Evolutionary conservation across 352 stramenopile species (phyloP).

Genomic region (Pythium brachiatum): DNA sequence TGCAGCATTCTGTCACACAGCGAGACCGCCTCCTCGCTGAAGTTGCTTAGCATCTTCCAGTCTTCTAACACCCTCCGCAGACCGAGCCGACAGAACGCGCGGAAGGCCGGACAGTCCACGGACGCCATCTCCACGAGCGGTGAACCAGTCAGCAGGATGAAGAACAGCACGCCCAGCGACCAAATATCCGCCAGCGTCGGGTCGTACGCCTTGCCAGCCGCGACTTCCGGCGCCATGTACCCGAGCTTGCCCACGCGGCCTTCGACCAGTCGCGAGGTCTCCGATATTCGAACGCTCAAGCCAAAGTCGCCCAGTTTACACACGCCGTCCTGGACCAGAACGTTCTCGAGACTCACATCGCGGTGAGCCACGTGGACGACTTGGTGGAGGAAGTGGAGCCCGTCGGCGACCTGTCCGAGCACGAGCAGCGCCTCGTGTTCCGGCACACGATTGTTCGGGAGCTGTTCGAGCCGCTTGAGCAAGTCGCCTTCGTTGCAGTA

Average conservation of each 20-base stretch:
- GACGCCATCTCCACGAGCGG: conserved; percentile 22
- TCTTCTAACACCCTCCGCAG: conserved; percentile 15
- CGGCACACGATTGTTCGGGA: conserved; percentile 19
- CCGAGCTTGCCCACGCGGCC: conserved; percentile 27
- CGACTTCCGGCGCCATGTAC: conserved; percentile 30
- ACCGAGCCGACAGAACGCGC: conserved; percentile 15
- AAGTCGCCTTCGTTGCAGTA: conserved; percentile 36
- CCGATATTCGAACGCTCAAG: conserved; percentile 15
- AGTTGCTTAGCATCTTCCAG: conserved; percentile 19
- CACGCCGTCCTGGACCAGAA: conserved; percentile 27
- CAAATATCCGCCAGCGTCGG: conserved; percentile 24
- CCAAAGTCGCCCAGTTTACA: conserved; percentile 40
- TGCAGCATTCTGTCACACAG: conserved; percentile 25
- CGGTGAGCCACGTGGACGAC: conserved; percentile 28
- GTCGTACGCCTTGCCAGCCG: conserved; percentile 16
- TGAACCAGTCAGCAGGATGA: conserved; percentile 27
- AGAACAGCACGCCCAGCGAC: conserved; percentile 28
- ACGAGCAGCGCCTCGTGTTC: conserved; percentile 15
- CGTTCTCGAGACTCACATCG: conserved; percentile 34
- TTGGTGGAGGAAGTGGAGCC: conserved; percentile 29
- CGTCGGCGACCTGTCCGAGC: conserved; percentile 23
- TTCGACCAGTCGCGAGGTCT: neutral
- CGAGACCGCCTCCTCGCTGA: conserved; percentile 14
- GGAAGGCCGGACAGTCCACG: conserved; percentile 6
- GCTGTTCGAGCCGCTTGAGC: conserved; percentile 20